Conservation (phyloP, 768 basidiomycete species). For the Suillus lakei region DNA sequence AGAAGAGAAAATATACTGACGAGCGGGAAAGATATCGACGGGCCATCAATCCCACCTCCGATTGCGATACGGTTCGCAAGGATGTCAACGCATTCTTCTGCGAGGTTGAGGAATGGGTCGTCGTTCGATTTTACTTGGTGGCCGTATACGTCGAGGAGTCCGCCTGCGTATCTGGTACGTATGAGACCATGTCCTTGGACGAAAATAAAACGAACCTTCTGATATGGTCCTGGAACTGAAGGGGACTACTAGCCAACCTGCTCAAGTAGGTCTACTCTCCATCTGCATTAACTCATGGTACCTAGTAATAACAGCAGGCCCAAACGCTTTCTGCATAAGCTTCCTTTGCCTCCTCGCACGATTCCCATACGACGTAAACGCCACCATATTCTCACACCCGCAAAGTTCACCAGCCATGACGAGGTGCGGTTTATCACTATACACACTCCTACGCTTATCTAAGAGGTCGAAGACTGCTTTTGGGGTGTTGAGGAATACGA, state of each 20-base stretch:
- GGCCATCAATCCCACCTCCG: slow-evolving; percentile 48
- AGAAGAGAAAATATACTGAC: slow-evolving; percentile 26
- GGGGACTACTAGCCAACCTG: slow-evolving; percentile 50
- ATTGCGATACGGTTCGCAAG: slow-evolving; percentile 49
- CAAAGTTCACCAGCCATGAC: slow-evolving; percentile 76
- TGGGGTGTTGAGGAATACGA: slow-evolving; percentile 69
- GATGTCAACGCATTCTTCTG: slow-evolving; percentile 45
- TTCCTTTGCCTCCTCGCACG: slow-evolving; percentile 65
- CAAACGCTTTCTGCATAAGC: slow-evolving; percentile 69
- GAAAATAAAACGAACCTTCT: slow-evolving; percentile 29
- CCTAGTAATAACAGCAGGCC: slow-evolving; percentile 50
- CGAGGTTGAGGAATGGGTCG: slow-evolving; percentile 47
- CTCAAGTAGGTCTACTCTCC: slow-evolving; percentile 59
- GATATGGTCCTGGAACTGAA: slow-evolving; percentile 39
- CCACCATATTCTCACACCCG: slow-evolving; percentile 74
- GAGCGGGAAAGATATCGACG: slow-evolving; percentile 42
- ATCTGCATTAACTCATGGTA: slow-evolving; percentile 64
- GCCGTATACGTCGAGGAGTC: slow-evolving; percentile 65
- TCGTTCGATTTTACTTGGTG: slow-evolving; percentile 48
- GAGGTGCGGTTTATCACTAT: slow-evolving; percentile 73
- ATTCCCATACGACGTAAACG: slow-evolving; percentile 72
- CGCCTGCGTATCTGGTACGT: slow-evolving; percentile 53
- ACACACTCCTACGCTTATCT: slow-evolving; percentile 71
- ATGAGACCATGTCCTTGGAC: not conserved
- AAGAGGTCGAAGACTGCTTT: slow-evolving; percentile 66